Conservation (phyloP, 208 protist species). For the Leishmania mexicana region DNA sequence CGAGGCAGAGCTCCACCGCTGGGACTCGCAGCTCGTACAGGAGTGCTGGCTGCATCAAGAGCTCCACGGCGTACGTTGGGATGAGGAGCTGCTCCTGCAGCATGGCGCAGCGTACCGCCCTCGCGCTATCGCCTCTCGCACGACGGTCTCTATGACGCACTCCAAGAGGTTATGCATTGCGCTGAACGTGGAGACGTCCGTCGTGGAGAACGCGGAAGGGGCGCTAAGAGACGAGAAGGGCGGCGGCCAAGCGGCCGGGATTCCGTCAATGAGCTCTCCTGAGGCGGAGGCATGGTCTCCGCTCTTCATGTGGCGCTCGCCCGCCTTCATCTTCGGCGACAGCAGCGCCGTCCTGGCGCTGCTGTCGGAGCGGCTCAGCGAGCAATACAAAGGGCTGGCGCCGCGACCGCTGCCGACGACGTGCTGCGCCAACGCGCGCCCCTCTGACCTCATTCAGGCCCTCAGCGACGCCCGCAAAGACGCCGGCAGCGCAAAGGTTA, state of each 20-base stretch:
- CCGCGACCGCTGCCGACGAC: slow-evolving; percentile 54
- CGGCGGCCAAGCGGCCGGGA: slow-evolving; percentile 10
- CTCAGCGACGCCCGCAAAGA: slow-evolving; percentile 68
- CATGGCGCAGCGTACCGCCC: slow-evolving; percentile 66
- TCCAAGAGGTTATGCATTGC: slow-evolving; percentile 69
- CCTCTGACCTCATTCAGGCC: slow-evolving; percentile 57
- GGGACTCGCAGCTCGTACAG: slow-evolving; percentile 49
- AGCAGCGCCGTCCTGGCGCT: slow-evolving; percentile 48
- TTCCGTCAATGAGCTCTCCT: slow-evolving; percentile 24
- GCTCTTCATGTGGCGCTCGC: slow-evolving; percentile 79
- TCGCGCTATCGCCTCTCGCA: slow-evolving; percentile 61
- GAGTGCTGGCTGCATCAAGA: slow-evolving; percentile 73
- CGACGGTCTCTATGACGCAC: slow-evolving; percentile 48
- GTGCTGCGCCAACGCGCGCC: slow-evolving; percentile 57
- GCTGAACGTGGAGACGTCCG: slow-evolving; percentile 63
- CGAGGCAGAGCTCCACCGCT: slow-evolving; percentile 56
- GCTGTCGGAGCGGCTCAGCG: slow-evolving; percentile 60
- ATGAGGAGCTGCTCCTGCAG: slow-evolving; percentile 44
- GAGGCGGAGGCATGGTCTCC: slow-evolving; percentile 37
- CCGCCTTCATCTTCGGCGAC: slow-evolving; percentile 65
- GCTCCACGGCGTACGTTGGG: slow-evolving; percentile 62
- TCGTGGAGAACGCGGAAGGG: slow-evolving; percentile 51
- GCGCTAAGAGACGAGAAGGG: slow-evolving; percentile 26
- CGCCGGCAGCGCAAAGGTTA: slow-evolving; percentile 69
- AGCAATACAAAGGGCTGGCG: slow-evolving; percentile 77